phyloP scores from a whole-genome alignment of 495 filamentous ascomycete genomes.

The Polyplosphaeria fusca region DNA sequence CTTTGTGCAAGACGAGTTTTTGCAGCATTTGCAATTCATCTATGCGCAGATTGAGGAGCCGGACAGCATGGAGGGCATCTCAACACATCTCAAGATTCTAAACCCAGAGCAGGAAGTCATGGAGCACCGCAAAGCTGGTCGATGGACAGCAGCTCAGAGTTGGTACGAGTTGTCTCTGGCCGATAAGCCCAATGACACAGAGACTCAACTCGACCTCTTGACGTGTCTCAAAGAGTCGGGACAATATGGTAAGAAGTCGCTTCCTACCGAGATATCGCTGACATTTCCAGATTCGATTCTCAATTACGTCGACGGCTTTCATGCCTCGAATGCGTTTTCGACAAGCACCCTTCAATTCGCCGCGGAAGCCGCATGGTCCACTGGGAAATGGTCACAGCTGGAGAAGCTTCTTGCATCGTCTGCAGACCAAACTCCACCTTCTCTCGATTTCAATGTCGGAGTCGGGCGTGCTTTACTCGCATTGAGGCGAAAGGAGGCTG shows the following conservation, averaged over 20 bases:
- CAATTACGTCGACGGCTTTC: conserved; percentile 76
- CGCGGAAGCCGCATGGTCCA: conserved; percentile 88
- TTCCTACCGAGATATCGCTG: not conserved
- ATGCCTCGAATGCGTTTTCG: conserved; percentile 49
- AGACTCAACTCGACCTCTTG: conserved; percentile 77
- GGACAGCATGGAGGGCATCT: conserved; percentile 93
- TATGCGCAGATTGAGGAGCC: conserved; percentile 97
- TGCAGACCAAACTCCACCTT: conserved; percentile 41
- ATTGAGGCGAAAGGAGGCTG: conserved; percentile 53
- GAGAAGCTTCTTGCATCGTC: conserved; percentile 62
- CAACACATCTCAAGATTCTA: conserved; percentile 72
- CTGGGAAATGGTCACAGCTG: conserved; percentile 72
- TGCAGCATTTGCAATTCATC: conserved; percentile 80
- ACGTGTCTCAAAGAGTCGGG: conserved; percentile 89
- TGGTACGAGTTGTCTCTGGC: conserved; percentile 92
- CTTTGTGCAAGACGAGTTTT: conserved; percentile 47
- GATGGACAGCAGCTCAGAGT: conserved; percentile 95
- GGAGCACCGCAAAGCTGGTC: conserved; percentile 86
- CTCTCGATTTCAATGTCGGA: conserved; percentile 76
- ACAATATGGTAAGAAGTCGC: conserved; percentile 64
- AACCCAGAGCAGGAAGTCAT: conserved; percentile 88
- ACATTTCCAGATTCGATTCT: conserved; percentile 65
- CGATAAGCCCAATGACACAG: conserved; percentile 69
- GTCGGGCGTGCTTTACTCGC: conserved; percentile 70
- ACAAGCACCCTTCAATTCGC: conserved; percentile 71